A percentile compares a stretch with the other conserved stretches of the same genome.
Conservation (phyloP, 768 basidiomycete species). For the Termitomyces sp. region DNA sequence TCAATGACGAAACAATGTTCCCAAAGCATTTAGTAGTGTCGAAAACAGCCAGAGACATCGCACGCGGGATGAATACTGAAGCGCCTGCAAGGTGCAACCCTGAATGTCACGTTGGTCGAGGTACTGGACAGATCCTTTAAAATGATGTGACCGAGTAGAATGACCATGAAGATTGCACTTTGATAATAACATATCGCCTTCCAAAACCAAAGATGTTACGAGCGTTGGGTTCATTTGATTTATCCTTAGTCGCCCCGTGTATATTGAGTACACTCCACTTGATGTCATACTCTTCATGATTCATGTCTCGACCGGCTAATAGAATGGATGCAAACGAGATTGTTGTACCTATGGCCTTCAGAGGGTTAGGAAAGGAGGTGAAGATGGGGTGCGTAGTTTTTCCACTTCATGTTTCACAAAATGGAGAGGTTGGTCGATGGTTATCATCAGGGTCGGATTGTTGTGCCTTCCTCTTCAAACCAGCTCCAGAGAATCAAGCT, state of each 20-base stretch:
- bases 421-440: conserved; percentile 49
- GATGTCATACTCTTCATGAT: background rate
- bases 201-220: background rate
- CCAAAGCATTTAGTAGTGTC: background rate
- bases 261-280: background rate
- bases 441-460: conserved; percentile 45
- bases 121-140: background rate
- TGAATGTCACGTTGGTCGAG: background rate
- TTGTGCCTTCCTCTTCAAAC: conserved; percentile 46
- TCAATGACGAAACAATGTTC: background rate
- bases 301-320: background rate
- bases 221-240: background rate
- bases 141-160: background rate
- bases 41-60: background rate
- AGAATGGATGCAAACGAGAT: background rate
- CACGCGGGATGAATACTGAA: background rate
- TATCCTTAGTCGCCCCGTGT: background rate
- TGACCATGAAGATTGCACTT: background rate
- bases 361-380: background rate
- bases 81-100: background rate
- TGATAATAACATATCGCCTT: background rate
- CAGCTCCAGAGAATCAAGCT: conserved; percentile 58
- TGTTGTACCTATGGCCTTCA: background rate
- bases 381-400: conserved; percentile 5
- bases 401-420: conserved; percentile 62